Base-by-base conservation (phyloP, 1,139 yeast genomes). In the Candida anutae region DNA sequence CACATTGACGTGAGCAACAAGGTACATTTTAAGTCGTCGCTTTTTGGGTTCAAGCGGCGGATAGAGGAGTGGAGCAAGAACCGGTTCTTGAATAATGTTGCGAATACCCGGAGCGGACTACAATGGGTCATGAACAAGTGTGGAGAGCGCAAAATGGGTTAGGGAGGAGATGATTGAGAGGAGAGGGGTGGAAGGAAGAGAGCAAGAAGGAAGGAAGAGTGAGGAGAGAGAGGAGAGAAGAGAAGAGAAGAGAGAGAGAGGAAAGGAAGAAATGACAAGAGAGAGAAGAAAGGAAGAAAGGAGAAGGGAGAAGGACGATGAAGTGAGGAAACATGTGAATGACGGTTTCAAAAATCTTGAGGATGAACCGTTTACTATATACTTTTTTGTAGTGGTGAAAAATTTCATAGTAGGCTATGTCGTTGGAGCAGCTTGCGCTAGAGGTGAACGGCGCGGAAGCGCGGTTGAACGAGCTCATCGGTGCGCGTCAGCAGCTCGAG, bases 21-120 rank as follows among this genome's bases (percentile, higher is more conserved):
- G 31, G 95, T 87, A 21, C 72, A 72, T 39, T 84, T 88, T 46
- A 69, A 79, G 13, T 76, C 88, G 23, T 84, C 84, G 31, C 77
- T 84, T 43, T 33, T 61, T 31, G 84, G 85, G 1, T 65, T 87
- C 44, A 78, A 74, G 45, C 75, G 75, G 46, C 65, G 77, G 38
- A 83, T 88, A 31, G 97, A 88, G 53, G 64, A 66, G 25, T 87
- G 95, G 95, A 77, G 94, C 26, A 77, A 74, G 43, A 63, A 64
- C 20, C 69, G 70, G 46, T 85, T 88, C 47, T 64, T 74, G 25
- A 77, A 77, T 30, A 82, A 87, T 49, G 58, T 83, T 37, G 61
- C 58, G 32, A 74, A 73, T 39, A 76, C 90, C 13, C 66, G 85
- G 34, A 62, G 72, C 33, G 95, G 95, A 2, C 70, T 88, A 69